Conservation (phyloP, 2,329 filamentous ascomycete species). For the Byssochlamys sp. region DNA sequence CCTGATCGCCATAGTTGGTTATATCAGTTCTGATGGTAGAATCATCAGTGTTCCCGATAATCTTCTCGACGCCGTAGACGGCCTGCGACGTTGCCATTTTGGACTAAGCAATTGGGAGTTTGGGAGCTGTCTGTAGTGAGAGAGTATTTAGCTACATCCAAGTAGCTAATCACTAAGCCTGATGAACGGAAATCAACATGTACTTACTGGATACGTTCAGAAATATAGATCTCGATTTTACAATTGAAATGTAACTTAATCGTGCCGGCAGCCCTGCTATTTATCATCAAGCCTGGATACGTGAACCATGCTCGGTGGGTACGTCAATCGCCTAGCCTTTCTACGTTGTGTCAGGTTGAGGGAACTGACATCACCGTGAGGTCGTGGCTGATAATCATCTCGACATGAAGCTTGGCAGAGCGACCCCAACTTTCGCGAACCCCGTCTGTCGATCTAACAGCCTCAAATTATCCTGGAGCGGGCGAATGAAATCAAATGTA, state of each 20-base stretch:
- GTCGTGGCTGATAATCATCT: conserved; percentile 1
- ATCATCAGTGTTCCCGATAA: conserved; percentile 58
- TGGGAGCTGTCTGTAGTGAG: not conserved
- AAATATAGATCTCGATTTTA: not conserved
- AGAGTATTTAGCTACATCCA: not conserved
- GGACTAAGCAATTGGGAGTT: not conserved
- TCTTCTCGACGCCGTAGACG: conserved; percentile 58
- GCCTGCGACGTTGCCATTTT: conserved; percentile 55
- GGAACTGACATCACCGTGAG: conserved; percentile 14
- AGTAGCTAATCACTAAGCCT: not conserved
- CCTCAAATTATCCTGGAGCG: not conserved
- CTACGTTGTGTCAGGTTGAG: not conserved
- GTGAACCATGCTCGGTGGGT: not conserved
- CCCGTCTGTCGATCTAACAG: not conserved
- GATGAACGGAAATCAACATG: not conserved
- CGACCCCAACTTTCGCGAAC: not conserved
- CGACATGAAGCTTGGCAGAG: not conserved
- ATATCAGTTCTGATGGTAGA: conserved; percentile 60
- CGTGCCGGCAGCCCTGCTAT: not conserved
- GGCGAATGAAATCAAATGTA: not conserved
- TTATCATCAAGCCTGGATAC: not conserved
- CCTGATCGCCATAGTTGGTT: conserved; percentile 51
- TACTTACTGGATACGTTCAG: not conserved
- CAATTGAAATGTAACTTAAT: not conserved
- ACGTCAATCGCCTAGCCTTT: not conserved